phyloP scores from a whole-genome alignment of 805 yeast species.

The Hanseniaspora jakobsenii region DNA sequence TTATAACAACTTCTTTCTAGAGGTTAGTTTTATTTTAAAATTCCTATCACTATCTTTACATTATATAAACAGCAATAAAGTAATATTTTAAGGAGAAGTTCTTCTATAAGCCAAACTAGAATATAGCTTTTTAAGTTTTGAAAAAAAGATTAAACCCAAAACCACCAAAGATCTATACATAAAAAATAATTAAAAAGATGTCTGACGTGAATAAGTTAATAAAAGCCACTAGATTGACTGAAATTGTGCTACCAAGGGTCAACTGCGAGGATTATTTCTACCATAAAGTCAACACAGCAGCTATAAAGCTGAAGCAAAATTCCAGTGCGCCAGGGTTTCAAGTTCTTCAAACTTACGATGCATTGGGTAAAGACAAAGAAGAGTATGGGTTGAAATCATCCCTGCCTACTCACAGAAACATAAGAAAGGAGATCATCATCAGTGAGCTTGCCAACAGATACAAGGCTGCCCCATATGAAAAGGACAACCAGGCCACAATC shows the following conservation, averaged over 20 bases:
- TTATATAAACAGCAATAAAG: no score
- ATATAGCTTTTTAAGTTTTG: background rate
- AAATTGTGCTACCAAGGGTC: conserved; percentile 6
- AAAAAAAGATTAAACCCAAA: no score
- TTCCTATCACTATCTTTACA: no score
- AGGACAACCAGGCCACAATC: conserved; percentile 54
- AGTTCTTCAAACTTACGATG: conserved; percentile 54
- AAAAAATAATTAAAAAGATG: background rate
- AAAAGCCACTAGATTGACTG: conserved; percentile 14
- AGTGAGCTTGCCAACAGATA: conserved; percentile 57
- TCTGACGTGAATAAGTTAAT: conserved; percentile 8
- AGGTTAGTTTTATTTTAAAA: no score
- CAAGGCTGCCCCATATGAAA: conserved; percentile 37
- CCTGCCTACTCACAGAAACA: conserved; percentile 46
- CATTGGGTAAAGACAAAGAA: conserved; percentile 45
- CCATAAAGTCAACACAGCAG: conserved; percentile 10
- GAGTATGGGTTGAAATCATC: conserved; percentile 68
- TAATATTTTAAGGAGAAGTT: no score
- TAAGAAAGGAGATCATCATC: conserved; percentile 46
- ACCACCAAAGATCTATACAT: background rate
- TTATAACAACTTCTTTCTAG: no score
- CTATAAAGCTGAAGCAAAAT: conserved; percentile 17
- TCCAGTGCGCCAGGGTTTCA: conserved; percentile 52
- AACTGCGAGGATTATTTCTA: background rate
- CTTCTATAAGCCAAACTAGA: no score